Base-by-base conservation (phyloP, 2,329 filamentous ascomycete species). In the Magnaporthales sp. region DNA sequence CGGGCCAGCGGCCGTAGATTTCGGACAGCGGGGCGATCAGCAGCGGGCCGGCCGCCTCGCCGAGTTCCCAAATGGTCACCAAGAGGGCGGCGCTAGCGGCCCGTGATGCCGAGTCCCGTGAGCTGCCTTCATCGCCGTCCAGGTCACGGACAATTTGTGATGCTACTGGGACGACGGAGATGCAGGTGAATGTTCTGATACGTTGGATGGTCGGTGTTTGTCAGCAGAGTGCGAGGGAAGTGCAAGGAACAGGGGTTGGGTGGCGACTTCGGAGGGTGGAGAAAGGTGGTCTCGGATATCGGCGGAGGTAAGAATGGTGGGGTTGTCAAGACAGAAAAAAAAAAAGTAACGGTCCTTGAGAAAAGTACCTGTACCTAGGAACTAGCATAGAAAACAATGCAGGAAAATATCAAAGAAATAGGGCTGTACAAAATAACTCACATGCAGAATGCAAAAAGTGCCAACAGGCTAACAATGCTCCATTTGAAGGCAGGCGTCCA, bases 31-130 rank as follows among this genome's bases (percentile, higher is more conserved):
- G 88, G 10, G 86, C 87, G 71, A 88, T 88, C 2, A 86, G 63
- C 2, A 89, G 75, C 0, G 86, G 86, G 0, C 86, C 86, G 2
- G 85, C 82, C 2, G 84, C 84, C 70, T 88, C 86, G 68, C 89
- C 89, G 0, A 91, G 81, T 68, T 92, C 84, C 81, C 89, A 89
- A 68, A 91, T 86, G 0, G 88, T 90, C 9, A 92, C 86, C 66
- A 91, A 86, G 61, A 93, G 78, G 70, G 78, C 80, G 19, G 83
- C 77, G 0, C 81, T 80, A 67, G 81, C 81, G 74, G 77, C 78
- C 69, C n/a, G 76, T 74, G 22, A 71, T 65, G 67, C 79, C 74
- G 63, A 81, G 19, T 65, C 54, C 29, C 11, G 31, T 19, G 60
- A 46, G 71, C 76, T 77, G 27, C 75, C 72, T 4, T 70, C 68